phyloP scores from a whole-genome alignment of 257 asterid genomes.

The Cynanchum wilfordii region DNA sequence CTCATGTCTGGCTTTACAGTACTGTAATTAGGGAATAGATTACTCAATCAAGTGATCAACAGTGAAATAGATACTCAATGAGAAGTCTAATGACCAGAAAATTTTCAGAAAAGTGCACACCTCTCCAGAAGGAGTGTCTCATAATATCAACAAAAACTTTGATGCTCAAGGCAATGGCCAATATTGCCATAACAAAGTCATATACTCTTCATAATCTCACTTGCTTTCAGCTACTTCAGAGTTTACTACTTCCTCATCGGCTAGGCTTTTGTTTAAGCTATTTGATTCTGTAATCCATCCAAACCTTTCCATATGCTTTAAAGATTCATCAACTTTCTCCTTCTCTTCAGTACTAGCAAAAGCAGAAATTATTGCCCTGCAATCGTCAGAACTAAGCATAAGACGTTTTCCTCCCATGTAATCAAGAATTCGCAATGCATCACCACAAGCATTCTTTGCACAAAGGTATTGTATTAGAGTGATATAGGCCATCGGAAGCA shows the following conservation, averaged over 20 bases:
- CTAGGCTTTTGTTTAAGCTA: not conserved
- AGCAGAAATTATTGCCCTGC: slow-evolving; percentile 7
- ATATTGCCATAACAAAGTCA: not conserved
- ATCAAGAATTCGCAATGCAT: slow-evolving; percentile 9
- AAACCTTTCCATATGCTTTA: slow-evolving; percentile 11
- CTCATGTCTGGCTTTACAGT: not conserved
- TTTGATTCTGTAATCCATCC: slow-evolving; percentile 14
- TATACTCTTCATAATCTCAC: slow-evolving; percentile 1
- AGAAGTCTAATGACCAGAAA: not conserved
- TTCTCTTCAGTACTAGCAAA: slow-evolving; percentile 5
- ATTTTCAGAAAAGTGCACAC: not conserved
- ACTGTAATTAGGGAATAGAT: too few species aligned
- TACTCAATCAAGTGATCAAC: not conserved
- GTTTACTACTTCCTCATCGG: not conserved
- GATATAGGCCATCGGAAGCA: not conserved
- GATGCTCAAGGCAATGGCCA: not conserved
- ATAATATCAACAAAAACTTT: not conserved
- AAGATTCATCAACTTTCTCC: not conserved
- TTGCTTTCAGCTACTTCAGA: slow-evolving; percentile 7
- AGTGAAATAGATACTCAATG: not conserved
- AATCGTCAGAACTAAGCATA: not conserved
- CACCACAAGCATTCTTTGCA: not conserved
- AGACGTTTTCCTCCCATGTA: slow-evolving; percentile 10
- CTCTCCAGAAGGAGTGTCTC: not conserved
- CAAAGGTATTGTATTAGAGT: slow-evolving; percentile 12